Evolutionary conservation across 345 rosid species (phyloP), one percentile per base, ranked within the genome.

Genomic region (Euphorbia peplus): DNA sequence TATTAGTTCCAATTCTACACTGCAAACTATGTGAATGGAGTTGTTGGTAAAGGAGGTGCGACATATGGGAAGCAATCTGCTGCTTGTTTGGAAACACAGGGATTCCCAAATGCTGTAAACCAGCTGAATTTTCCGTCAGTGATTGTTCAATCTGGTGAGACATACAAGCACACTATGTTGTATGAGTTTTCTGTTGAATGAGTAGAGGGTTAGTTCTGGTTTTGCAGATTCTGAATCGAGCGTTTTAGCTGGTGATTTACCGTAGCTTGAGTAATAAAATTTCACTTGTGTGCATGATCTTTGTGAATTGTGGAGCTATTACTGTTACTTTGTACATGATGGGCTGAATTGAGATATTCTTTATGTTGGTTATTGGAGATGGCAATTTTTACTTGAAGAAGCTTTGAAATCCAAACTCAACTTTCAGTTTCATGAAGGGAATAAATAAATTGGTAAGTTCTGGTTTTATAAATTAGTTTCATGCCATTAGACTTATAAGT

Each of bases 71-170:
- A 95, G 80, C 97, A 95, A 66, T 73, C 95, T 0, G 97, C 88
- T 4, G 83, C 86, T 24, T 95, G 99, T 82, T 79, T 91, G 83
- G 97, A 95, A 86, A 91, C 96, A 0, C 97, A 89, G 42, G 97
- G 99, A 16, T 95, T 85, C 63, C 97, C 97, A 0, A 95, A 91
- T 53, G 96, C 97, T 57, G 78, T 95, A 13, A 95, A 89, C 79
- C 88, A 85, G 67, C 77, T 83, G 3, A 88, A 87, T 79, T 95
- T 95, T 72, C 99, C 96, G 0, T 83, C 95, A 0, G 76, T 91
- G 30, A 83, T 95, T 25, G 83, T 91, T 70, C 88, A 78, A 66
- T 90, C 93, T n/a, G 93, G 99, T 59, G 83, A 86, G 76, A 88
- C 82, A 78, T 91, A 91, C 69, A 69, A 57, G 67, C 93, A 91